A percentile compares a stretch with the other conserved stretches of the same genome.
These are phyloP conservation scores for Fagopyrum esculentum DNA, from an alignment of 148 eudicot genomes.

Conservation along the genomic window DNA sequence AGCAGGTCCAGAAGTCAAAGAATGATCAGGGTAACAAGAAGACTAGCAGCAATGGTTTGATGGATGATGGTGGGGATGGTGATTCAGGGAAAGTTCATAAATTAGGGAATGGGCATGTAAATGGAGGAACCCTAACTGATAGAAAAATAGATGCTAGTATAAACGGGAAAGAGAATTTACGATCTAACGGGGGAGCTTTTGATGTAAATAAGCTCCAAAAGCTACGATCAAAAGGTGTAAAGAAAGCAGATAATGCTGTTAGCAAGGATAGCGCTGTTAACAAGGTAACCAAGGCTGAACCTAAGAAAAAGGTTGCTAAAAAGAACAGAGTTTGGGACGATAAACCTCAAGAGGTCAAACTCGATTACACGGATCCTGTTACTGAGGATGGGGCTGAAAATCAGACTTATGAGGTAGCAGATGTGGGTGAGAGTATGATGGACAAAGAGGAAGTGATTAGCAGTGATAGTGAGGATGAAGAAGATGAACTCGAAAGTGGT, in stretches of 20 bases:
- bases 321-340: conserved; percentile 97
- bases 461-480: conserved; percentile 80
- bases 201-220: conserved; percentile 89
- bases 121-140: conserved; percentile 28
- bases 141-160: conserved; percentile 27
- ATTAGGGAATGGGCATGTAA: conserved; percentile 46
- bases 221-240: conserved; percentile 63
- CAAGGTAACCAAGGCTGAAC: conserved; percentile 49
- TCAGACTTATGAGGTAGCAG: conserved; percentile 35
- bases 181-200: conserved; percentile 62
- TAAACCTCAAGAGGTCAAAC: conserved; percentile 47
- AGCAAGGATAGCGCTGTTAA: conserved; percentile 15
- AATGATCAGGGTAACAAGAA: conserved; percentile 41
- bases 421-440: conserved; percentile 92
- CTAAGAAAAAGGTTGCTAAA: conserved; percentile 71
- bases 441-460: conserved; percentile 83
- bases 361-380: conserved; percentile 81
- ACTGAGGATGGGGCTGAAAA: conserved; percentile 53
- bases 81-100: conserved; percentile 41
- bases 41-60: conserved; percentile 8
- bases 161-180: conserved; percentile 57
- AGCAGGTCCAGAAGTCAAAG: conserved; percentile 45
- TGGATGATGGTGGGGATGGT: conserved; percentile 45
- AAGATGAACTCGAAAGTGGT: conserved; percentile 41
- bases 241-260: conserved; percentile 56